A percentile compares a stretch with the other conserved stretches of the same genome.
These are phyloP conservation scores for Phoma sp. DNA, from an alignment of 2,329 filamentous ascomycete species.

Conservation along the genomic window DNA sequence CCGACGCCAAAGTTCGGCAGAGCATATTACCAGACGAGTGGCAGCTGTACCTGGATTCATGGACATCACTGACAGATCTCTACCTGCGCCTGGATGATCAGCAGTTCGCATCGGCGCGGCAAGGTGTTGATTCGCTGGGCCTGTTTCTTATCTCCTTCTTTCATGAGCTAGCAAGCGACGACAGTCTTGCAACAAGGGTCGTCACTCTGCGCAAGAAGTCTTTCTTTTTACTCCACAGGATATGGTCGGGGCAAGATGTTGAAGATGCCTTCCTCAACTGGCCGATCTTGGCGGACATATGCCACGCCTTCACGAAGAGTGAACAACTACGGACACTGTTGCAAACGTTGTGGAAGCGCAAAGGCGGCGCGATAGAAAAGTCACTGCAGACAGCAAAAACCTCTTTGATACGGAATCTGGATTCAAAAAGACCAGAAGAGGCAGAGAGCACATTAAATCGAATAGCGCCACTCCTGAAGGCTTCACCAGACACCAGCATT, in stretches of 20 bases:
- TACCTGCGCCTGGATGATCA: slow-evolving; percentile 66
- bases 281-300: slow-evolving; percentile 72
- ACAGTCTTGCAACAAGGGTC: slow-evolving; percentile 47
- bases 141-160: slow-evolving; percentile 73
- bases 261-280: slow-evolving; percentile 64
- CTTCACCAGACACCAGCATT: slow-evolving; percentile 62
- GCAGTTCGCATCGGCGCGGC: slow-evolving; percentile 60
- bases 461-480: slow-evolving; percentile 69
- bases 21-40: slow-evolving; percentile 74
- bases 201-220: slow-evolving; percentile 65
- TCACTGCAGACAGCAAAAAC: slow-evolving; percentile 67
- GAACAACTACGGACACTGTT: slow-evolving; percentile 60
- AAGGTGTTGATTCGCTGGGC: slow-evolving; percentile 64
- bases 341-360: slow-evolving; percentile 59
- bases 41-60: slow-evolving; percentile 77
- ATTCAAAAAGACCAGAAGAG: slow-evolving; percentile 64
- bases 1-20: slow-evolving; percentile 69
- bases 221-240: slow-evolving; percentile 68
- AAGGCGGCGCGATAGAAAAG: slow-evolving; percentile 58
- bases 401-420: slow-evolving; percentile 66
- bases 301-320: slow-evolving; percentile 70
- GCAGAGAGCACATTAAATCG: slow-evolving; percentile 63
- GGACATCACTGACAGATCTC: slow-evolving; percentile 71
- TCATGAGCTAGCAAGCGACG: slow-evolving; percentile 55
- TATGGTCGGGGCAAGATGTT: slow-evolving; percentile 58